Conservation (phyloP, 2,329 filamentous ascomycete species). For the Hypocrella siamensis region DNA sequence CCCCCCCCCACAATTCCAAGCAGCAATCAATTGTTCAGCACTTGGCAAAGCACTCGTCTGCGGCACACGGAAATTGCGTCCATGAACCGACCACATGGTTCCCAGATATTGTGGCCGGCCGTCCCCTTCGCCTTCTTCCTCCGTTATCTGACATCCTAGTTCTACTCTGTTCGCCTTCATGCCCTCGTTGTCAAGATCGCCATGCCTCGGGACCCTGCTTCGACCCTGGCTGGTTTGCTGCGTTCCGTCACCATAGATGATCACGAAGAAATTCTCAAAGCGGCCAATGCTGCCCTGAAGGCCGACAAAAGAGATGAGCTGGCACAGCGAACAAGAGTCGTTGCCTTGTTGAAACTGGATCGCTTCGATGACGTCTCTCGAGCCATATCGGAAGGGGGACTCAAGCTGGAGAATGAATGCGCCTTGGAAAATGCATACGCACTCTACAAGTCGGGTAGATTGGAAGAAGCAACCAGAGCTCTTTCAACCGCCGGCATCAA, state of each 20-base stretch:
- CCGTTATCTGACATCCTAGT: no score
- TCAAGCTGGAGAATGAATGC: slow-evolving; percentile 43
- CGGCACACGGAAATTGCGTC: no score
- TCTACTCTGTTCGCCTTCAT: no score
- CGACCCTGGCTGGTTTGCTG: slow-evolving; percentile 37
- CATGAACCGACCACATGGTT: no score
- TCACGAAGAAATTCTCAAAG: slow-evolving; percentile 56
- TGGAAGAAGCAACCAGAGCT: slow-evolving; percentile 44
- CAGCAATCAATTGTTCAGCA: no score
- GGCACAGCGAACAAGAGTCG: slow-evolving; percentile 53
- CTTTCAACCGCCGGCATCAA: slow-evolving; percentile 17
- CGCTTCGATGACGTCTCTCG: slow-evolving; percentile 64
- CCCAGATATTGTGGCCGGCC: no score
- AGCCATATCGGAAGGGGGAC: slow-evolving; percentile 47
- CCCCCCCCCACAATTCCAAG: no score
- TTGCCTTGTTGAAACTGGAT: slow-evolving; percentile 69
- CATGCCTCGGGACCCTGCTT: slow-evolving; percentile 30
- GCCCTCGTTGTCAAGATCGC: slow-evolving; percentile 2
- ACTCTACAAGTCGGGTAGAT: slow-evolving; percentile 64
- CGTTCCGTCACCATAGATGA: slow-evolving; percentile 44
- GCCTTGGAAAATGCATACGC: slow-evolving; percentile 62
- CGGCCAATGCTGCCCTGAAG: slow-evolving; percentile 45
- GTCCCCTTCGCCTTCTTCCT: no score
- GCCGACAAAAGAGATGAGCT: slow-evolving; percentile 41
- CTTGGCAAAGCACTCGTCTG: no score